A percentile compares a stretch with the other conserved stretches of the same genome.
These are phyloP conservation scores for Sporothrix phasma DNA, from an alignment of 2,329 filamentous ascomycete genomes.

Conservation along the genomic window DNA sequence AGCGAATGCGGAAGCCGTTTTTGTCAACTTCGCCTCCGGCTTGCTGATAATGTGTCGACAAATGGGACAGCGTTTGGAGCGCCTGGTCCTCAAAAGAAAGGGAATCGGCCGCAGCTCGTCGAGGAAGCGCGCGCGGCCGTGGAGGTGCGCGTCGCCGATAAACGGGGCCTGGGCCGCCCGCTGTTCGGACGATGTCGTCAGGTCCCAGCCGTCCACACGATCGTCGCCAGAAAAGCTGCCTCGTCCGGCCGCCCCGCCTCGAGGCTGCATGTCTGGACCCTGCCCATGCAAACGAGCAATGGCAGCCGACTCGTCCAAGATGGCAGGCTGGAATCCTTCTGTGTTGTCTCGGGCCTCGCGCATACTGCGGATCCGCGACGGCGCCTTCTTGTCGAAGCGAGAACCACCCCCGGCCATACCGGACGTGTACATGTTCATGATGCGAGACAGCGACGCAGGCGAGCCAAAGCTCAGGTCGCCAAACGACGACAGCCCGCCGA, in stretches of 20 bases:
- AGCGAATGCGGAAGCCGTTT: slow-evolving; percentile 88
- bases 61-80: slow-evolving; percentile 82
- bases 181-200: slow-evolving; percentile 44
- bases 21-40: slow-evolving; percentile 81
- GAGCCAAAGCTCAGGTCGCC: slow-evolving; percentile 56
- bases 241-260: neutral
- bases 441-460: slow-evolving; percentile 70
- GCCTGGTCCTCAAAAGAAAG: slow-evolving; percentile 77
- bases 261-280: neutral
- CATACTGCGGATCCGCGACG: slow-evolving; percentile 62
- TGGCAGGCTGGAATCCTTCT: slow-evolving; percentile 60
- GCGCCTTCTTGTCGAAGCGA: slow-evolving; percentile 52
- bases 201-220: slow-evolving; percentile 47
- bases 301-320: slow-evolving; percentile 50
- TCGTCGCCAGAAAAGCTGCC: neutral
- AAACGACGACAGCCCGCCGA: slow-evolving; percentile 37
- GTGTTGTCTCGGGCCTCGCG: slow-evolving; percentile 61
- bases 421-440: slow-evolving; percentile 78
- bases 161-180: slow-evolving; percentile 34
- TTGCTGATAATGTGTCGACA: slow-evolving; percentile 95
- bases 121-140: slow-evolving; percentile 48
- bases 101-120: slow-evolving; percentile 72
- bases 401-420: slow-evolving; percentile 35
- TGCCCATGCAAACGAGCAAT: slow-evolving; percentile 46
- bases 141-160: slow-evolving; percentile 35